Conservation (phyloP, 352 stramenopile genomes). For the Pythium biforme region DNA sequence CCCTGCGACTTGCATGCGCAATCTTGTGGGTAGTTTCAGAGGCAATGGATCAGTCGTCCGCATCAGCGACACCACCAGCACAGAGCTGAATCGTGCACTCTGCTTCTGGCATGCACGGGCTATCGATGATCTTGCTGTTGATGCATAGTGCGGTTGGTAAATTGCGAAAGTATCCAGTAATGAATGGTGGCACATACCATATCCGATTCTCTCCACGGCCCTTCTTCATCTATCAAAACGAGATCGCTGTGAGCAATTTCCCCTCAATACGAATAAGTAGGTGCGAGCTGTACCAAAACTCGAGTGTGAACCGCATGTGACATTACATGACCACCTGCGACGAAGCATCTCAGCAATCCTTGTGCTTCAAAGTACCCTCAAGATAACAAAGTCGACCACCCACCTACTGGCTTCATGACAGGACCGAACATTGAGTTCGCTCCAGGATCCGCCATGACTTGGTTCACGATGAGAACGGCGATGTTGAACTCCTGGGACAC, state of each 20-base stretch:
- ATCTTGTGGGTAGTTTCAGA: background rate
- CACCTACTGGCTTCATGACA: conserved; percentile 83
- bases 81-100: conserved; percentile 79
- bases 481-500: conserved; percentile 90
- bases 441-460: conserved; percentile 89
- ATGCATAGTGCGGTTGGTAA: too few relatives aligned
- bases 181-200: conserved; percentile 43
- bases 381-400: background rate
- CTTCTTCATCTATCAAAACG: conserved; percentile 81
- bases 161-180: too few relatives aligned
- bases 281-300: conserved; percentile 57
- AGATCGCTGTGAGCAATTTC: background rate
- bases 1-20: background rate
- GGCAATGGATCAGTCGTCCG: conserved; percentile 42
- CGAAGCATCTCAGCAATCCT: background rate
- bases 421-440: conserved; percentile 82
- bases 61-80: conserved; percentile 56
- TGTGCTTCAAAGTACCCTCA: background rate
- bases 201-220: conserved; percentile 89
- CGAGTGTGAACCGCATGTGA: conserved; percentile 97
- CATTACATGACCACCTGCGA: conserved; percentile 87
- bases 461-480: conserved; percentile 90
- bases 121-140: conserved; percentile 84
- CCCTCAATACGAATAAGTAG: background rate
- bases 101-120: conserved; percentile 83